Conservation (phyloP, 2,329 filamentous ascomycete species). For the Uncinocarpus reesii region DNA sequence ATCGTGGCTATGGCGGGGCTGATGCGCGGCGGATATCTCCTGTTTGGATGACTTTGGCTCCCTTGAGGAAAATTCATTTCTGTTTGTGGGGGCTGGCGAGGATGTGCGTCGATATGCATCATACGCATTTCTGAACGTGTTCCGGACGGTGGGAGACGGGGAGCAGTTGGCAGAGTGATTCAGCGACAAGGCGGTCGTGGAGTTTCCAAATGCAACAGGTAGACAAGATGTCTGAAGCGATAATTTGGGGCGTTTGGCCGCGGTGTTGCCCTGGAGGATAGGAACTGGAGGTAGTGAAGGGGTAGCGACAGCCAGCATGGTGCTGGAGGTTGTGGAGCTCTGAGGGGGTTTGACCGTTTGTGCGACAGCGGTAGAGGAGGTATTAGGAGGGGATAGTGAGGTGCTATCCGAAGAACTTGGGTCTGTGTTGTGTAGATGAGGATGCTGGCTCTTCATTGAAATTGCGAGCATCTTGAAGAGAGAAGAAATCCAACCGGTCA, state of each 20-base stretch:
- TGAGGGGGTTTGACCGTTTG: slow-evolving; percentile 8
- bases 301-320: slow-evolving; percentile 12
- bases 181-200: slow-evolving; percentile 43
- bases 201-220: slow-evolving; percentile 44
- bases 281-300: slow-evolving; percentile 16
- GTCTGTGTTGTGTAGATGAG: slow-evolving; percentile 10
- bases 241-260: slow-evolving; percentile 45
- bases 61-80: slow-evolving; percentile 10
- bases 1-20: slow-evolving; percentile 1
- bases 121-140: slow-evolving; percentile 53
- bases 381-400: slow-evolving; percentile 9
- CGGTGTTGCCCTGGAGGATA: slow-evolving; percentile 11
- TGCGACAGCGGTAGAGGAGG: slow-evolving; percentile 6
- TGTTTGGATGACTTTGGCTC: neutral
- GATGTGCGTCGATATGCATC: slow-evolving; percentile 32
- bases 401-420: slow-evolving; percentile 6
- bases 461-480: slow-evolving; percentile 14
- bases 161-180: slow-evolving; percentile 40
- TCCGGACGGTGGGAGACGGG: slow-evolving; percentile 50
- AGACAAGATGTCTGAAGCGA: slow-evolving; percentile 48
- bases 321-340: slow-evolving; percentile 5
- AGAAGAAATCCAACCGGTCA: slow-evolving; percentile 7
- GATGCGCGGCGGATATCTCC: neutral
- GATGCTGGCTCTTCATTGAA: slow-evolving; percentile 12
- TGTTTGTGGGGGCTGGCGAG: slow-evolving; percentile 24